Base-by-base conservation (phyloP, 352 stramenopile genomes). In the Globisporangium abappressorium region DNA sequence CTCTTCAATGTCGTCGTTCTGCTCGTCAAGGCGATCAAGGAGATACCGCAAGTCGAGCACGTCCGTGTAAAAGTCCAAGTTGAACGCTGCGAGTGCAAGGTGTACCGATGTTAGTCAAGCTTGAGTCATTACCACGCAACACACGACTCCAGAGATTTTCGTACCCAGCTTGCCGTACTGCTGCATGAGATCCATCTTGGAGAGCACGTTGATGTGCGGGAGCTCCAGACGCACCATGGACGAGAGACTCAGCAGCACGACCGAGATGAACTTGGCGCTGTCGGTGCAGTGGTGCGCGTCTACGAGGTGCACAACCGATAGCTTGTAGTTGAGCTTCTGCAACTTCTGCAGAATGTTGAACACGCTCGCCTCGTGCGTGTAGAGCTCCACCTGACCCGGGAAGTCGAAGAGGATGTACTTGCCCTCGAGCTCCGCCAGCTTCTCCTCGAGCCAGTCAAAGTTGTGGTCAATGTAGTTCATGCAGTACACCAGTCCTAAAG, bases 321-420 rank as follows among this genome's bases (percentile, higher is more conserved):
- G 69, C 77, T 90, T 75, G 62, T 92, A 92, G 62, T 89, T 78
- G 76, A 96, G 89, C 62, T 95, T 95, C 71, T 98, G 82, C 63
- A 99, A 85, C 66, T 97, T 90, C 69, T 98, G 89, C 26, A 99
- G 84, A 64, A 99, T 94, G 68, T 91, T 96, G 65, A 93, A 91
- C 78, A 99, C 96, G 62, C 98, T 95, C n/a, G 93, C 87, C 64
- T 99, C 91, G 75, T 99, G 97, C n/a, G 97, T 99, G 77, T 99
- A 99, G 57, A 99, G 84, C 81, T 99, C 98, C 55, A 99, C 92
- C 84, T 99, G 98, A 0, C 98, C 98, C 2, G 98, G 97, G 85
- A 98, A 99, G 85, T 99, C 98, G 47, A 99, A 97, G 18, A 99
- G 80, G 11, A 99, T 75, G 83, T 99, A 99, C 64, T 98, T 97